Percentiles rank a stretch among this genome's conserved stretches.
phyloP scores from a whole-genome alignment of 176 grass and related monocot species.

The Bothriochloa decipiens region DNA sequence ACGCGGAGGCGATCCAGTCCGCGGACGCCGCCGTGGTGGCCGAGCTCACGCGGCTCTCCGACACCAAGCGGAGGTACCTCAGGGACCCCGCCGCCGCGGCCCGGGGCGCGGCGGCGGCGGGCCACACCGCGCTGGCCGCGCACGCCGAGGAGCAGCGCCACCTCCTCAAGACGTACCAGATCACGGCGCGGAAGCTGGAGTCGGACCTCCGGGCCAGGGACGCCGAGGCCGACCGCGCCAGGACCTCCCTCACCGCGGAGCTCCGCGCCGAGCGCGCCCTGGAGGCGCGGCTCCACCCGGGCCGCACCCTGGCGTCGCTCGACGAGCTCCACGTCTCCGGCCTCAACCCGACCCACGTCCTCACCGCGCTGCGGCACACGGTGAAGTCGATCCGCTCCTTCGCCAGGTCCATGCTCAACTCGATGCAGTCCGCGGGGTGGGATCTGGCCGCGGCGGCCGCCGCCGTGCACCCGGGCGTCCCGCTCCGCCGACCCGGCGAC shows the following conservation, averaged over 20 bases:
- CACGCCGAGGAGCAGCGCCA: conserved; percentile 84
- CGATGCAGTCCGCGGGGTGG: conserved; percentile 85
- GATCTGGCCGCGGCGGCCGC: conserved; percentile 65
- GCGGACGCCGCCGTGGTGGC: conserved; percentile 73
- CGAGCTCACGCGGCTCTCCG: conserved; percentile 79
- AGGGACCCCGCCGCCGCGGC: conserved; percentile 57
- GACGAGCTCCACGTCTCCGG: conserved; percentile 86
- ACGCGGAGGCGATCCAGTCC: conserved; percentile 73
- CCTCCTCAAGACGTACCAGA: conserved; percentile 88
- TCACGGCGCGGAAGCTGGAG: conserved; percentile 82
- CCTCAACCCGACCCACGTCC: conserved; percentile 90
- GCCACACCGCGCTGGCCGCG: conserved; percentile 51
- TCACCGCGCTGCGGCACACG: conserved; percentile 68
- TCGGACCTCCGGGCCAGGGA: conserved; percentile 60
- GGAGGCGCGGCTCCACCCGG: conserved; percentile 69
- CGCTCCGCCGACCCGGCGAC: conserved; percentile 38
- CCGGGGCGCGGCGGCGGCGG: conserved; percentile 37
- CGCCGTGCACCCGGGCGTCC: conserved; percentile 64
- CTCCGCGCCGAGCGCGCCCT: conserved; percentile 56
- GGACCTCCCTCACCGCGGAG: conserved; percentile 47
- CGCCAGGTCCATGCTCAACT: conserved; percentile 59
- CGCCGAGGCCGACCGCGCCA: conserved; percentile 33
- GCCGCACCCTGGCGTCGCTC: conserved; percentile 69
- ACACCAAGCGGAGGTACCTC: conserved; percentile 73
- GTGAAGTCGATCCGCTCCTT: conserved; percentile 91